Percentiles rank a stretch among this genome's conserved stretches.
Evolutionary conservation across 179 eudicot species (phyloP).

Genomic region (Actinidia chinensis): DNA sequence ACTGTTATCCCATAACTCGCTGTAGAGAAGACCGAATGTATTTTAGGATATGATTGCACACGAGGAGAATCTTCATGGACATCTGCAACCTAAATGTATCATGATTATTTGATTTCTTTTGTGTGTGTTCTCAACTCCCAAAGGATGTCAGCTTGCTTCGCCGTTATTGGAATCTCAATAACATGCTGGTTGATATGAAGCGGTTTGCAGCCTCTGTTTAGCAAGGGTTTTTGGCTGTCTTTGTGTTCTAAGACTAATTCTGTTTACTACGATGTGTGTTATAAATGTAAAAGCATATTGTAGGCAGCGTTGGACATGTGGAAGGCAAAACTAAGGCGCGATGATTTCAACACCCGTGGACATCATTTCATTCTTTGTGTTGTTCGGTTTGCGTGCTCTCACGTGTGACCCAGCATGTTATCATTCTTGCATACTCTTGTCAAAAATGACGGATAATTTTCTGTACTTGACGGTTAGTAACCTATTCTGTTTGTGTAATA

Average conservation of each 20-base stretch:
- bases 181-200: neutral
- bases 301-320: neutral
- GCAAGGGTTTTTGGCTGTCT: neutral
- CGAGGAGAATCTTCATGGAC: neutral
- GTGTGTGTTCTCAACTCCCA: neutral
- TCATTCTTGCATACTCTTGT: neutral
- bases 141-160: slow-evolving; percentile 16
- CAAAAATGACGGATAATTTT: neutral
- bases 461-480: neutral
- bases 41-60: slow-evolving; percentile 8
- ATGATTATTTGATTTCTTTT: slow-evolving; percentile 2
- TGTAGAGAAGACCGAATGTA: neutral
- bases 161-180: neutral
- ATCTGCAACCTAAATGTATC: neutral
- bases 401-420: neutral
- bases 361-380: slow-evolving; percentile 2
- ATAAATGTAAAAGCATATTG: neutral
- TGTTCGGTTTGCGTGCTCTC: slow-evolving; percentile 4
- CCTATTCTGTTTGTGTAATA: neutral
- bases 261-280: neutral
- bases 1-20: neutral
- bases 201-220: neutral
- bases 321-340: neutral
- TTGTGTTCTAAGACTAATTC: neutral
- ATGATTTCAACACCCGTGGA: slow-evolving; percentile 8